Evolutionary conservation across 2,329 filamentous ascomycete species (phyloP).

Genomic region (Nothophaeocryptopus gaeumannii): DNA sequence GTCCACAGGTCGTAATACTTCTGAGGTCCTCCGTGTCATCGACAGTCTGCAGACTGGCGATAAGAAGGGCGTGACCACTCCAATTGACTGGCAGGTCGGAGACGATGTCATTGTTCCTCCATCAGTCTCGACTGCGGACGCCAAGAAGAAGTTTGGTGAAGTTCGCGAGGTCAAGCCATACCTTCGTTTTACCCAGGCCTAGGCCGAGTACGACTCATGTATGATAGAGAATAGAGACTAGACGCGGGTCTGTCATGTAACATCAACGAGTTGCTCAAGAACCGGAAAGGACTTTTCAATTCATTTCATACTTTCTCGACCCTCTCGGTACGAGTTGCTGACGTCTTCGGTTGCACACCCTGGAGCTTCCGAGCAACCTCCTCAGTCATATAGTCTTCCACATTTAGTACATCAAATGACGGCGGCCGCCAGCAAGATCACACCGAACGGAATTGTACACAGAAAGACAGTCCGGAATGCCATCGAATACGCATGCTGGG

Average conservation of each 20-base stretch:
- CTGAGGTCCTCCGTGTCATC: slow-evolving; percentile 57
- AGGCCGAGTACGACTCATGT: background rate
- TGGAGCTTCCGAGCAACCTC: slow-evolving; percentile 19
- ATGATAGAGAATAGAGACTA: too few relatives aligned
- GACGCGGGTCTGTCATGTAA: too few relatives aligned
- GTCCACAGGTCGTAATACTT: slow-evolving; percentile 68
- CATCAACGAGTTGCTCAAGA: background rate
- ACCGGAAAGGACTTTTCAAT: too few relatives aligned
- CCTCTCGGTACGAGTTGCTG: too few relatives aligned
- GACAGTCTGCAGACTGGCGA: slow-evolving; percentile 66
- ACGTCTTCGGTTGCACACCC: slow-evolving; percentile 3
- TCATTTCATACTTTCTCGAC: background rate
- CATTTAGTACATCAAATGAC: slow-evolving; percentile 16
- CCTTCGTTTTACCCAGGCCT: slow-evolving; percentile 64
- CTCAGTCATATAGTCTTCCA: slow-evolving; percentile 19
- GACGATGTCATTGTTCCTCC: slow-evolving; percentile 93
- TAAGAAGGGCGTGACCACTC: slow-evolving; percentile 67
- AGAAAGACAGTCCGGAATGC: slow-evolving; percentile 18
- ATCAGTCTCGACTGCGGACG: slow-evolving; percentile 76
- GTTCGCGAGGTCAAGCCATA: slow-evolving; percentile 63
- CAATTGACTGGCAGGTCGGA: slow-evolving; percentile 85
- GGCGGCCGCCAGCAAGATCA: slow-evolving; percentile 14
- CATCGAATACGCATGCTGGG: slow-evolving; percentile 13
- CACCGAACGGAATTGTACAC: slow-evolving; percentile 17
- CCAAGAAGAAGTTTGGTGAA: slow-evolving; percentile 81